These are phyloP conservation scores for Vitis amurensis DNA, from an alignment of 164 flowering plant genomes.

Conservation along the genomic window DNA sequence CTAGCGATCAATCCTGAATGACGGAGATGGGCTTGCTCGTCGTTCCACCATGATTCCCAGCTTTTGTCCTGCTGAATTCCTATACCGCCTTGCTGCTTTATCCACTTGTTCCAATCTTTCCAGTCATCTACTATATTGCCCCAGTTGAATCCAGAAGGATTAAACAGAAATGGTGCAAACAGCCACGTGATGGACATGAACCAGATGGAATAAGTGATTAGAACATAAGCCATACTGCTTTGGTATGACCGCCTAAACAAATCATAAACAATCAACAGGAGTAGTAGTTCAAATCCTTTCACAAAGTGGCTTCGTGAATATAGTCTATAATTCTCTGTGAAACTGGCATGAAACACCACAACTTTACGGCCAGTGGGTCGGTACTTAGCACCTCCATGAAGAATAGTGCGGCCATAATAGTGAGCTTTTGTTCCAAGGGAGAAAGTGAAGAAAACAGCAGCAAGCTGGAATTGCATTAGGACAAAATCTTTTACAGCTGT, in stretches of 20 bases:
- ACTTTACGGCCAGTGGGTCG: conserved; percentile 91
- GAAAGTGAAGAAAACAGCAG: conserved; percentile 94
- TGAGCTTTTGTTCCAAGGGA: conserved; percentile 86
- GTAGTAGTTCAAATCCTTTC: conserved; percentile 85
- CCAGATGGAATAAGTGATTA: conserved; percentile 86
- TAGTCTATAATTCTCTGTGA: conserved; percentile 81
- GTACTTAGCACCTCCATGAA: conserved; percentile 96
- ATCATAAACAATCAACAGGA: conserved; percentile 75
- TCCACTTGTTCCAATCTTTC: conserved; percentile 98
- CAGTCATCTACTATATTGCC: conserved; percentile 85
- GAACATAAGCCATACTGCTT: conserved; percentile 66
- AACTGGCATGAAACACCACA: conserved; percentile 86
- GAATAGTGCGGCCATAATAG: conserved; percentile 85
- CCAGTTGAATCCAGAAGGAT: conserved; percentile 93
- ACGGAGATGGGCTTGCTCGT: conserved; percentile 82
- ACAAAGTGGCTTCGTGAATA: conserved; percentile 97
- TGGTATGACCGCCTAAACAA: conserved; percentile 60
- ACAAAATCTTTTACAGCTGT: conserved; percentile 77
- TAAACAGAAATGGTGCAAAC: conserved; percentile 91
- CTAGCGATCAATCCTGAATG: conserved; percentile 61
- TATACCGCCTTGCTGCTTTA: conserved; percentile 81
- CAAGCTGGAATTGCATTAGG: conserved; percentile 92
- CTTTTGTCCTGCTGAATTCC: conserved; percentile 87
- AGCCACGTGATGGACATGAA: conserved; percentile 90
- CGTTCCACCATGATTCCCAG: conserved; percentile 99